Evolutionary conservation across 768 basidiomycete species (phyloP), one percentile per base, ranked within the genome.

Genomic region (Coprinopsis marcescibilis): DNA sequence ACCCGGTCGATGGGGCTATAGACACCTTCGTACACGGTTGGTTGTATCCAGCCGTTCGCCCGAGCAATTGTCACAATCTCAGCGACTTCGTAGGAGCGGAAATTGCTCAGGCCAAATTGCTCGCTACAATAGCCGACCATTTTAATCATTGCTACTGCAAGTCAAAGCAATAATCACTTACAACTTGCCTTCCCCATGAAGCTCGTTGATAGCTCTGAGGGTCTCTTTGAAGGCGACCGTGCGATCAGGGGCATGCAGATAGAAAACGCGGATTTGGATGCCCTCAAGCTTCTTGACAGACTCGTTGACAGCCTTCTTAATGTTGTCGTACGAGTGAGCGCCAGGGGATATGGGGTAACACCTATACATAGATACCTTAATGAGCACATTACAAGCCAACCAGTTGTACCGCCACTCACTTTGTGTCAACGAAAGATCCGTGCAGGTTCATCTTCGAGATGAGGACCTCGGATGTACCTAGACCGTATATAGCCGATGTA

Each of bases 21-120:
- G 4, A 69, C 68, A 11, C 62, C 75, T 65, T 75, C 78, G 50
- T 81, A 82, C 4, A 73, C 74, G 20, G 71, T 76, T 2, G 80
- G 80, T 50, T 69, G 63, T 11, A 80, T 69, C 51, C 71, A 81
- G 2, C 72, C 73, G 17, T 79, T 76, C 2, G 66, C 64, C 41
- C 66, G 74, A 60, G 78, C 80, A 23, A 81, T 81, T 0, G 69
- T 67, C 1, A 80, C 73, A 20, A 82, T 69, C 53, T 81, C 79
- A 2, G 78, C 78, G 12, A 81, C 78, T 59, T 83, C 57, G 44
- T 34, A 77, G 75, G 81, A 68, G 3, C 74, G 66, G 46, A 67
- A 83, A 58, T 83, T 83, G 55, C 80, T 81, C 51, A 84, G 65
- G 2, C 81, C 80, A 48, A 83, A 77, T n/a, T 72, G 69, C 49